Percentiles rank a stretch among this genome's conserved stretches.
phyloP scores from a whole-genome alignment of 1,284 basidiomycete genomes.

The Apiotrichum veenhuisii region DNA sequence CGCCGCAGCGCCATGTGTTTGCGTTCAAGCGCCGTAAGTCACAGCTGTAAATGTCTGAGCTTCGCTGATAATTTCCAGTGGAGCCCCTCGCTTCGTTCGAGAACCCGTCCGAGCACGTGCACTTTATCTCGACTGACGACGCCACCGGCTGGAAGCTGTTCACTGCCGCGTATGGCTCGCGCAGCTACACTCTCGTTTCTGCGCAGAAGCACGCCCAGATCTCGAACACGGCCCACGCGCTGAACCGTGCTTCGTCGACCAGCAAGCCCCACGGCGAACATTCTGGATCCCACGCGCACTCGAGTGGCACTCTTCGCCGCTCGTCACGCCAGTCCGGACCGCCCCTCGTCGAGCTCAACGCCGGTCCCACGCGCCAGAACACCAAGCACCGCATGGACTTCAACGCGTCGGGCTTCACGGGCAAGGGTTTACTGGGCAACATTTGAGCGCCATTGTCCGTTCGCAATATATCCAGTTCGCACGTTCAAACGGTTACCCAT shows the following conservation, averaged over 20 bases:
- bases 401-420: constrained; percentile 11
- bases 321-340: not conserved
- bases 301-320: not conserved
- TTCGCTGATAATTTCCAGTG: constrained; percentile 51
- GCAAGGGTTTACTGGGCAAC: constrained; percentile 10
- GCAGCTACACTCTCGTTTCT: constrained; percentile 8
- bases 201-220: constrained; percentile 1
- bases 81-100: constrained; percentile 80
- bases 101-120: constrained; percentile 75
- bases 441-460: not conserved
- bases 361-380: not conserved
- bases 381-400: not conserved
- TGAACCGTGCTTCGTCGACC: not conserved
- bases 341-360: constrained; percentile 3
- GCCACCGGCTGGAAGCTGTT: constrained; percentile 35
- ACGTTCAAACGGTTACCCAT: not conserved
- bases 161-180: constrained; percentile 33
- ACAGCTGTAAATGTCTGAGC: not conserved
- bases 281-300: not conserved
- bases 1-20: constrained; percentile 69
- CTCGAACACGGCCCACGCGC: not conserved
- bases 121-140: constrained; percentile 70
- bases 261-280: constrained; percentile 2
- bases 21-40: constrained; percentile 63
- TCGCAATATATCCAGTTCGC: not conserved